Base-by-base conservation (phyloP, 352 stramenopile genomes). In the Globisporangium nunn region DNA sequence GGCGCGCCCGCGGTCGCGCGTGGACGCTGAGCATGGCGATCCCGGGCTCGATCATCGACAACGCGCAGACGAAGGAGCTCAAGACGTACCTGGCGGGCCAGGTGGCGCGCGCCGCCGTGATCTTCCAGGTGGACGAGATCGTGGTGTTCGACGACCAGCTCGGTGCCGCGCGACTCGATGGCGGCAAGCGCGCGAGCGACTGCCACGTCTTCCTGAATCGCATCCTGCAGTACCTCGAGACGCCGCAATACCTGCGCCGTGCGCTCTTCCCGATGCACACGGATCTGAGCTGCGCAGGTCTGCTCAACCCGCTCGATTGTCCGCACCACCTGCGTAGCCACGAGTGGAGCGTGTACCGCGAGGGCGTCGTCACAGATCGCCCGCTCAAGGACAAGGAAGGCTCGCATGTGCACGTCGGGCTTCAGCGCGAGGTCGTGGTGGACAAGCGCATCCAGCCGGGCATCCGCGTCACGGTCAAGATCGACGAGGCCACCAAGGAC, bases 91-190 rank as follows among this genome's bases (percentile, higher is more conserved):
- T 99, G 46, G 95, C 85, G 0, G 96, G 96, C 29, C 93, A 98
- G 71, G 97, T 99, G 54, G 96, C 96, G 43, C 92, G 97, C 35
- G 96, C 97, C 0, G 94, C 93, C 1, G 91, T 94, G 28, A 97
- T 99, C 62, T 99, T 98, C 77, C 87, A 98, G 64, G 91, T 99
- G 7, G 97, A 99, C 68, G 97, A 99, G 78, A 93, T 99, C 63
- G 76, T 99, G 14, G 94, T 99, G 5, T 99, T 98, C 64, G 95
- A 99, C 66, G 97, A 99, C 72, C 89, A 96, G 61, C 73, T 98
- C 29, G 87, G 85, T 23, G 68, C 65, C 8, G 66, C 68, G 10
- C 69, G 69, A 40, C 64, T 68, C 61, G 76, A 81, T 30, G 78
- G 72, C 44, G 44, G 44, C 23, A 87, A 85, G 71, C 78, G 72